These are phyloP conservation scores for Saccharomycopsis fermentans DNA, from an alignment of 805 yeast species.

Conservation along the genomic window DNA sequence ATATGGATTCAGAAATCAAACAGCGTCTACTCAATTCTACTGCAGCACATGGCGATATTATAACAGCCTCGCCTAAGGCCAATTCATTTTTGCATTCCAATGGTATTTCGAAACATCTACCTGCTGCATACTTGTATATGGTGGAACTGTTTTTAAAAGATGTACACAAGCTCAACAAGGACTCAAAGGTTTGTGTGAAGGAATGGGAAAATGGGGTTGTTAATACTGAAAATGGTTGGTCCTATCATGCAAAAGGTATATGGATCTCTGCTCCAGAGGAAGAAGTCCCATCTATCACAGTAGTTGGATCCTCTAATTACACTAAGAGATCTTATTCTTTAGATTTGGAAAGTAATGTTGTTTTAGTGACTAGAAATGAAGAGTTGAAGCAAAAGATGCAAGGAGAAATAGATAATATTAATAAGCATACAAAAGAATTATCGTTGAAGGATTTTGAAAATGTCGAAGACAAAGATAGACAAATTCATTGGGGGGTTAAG, in stretches of 20 bases:
- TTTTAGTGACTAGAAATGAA: slow-evolving; percentile 61
- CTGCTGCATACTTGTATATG: slow-evolving; percentile 75
- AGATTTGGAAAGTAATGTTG: slow-evolving; percentile 83
- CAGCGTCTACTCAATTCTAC: slow-evolving; percentile 43
- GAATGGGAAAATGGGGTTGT: slow-evolving; percentile 90
- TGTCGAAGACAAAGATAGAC: slow-evolving; percentile 42
- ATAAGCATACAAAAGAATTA: slow-evolving; percentile 42
- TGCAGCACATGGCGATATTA: slow-evolving; percentile 51
- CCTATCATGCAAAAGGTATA: slow-evolving; percentile 94
- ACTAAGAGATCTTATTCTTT: slow-evolving; percentile 80
- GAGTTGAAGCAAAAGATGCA: slow-evolving; percentile 47
- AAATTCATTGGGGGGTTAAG: slow-evolving; percentile 52
- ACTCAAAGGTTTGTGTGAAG: slow-evolving; percentile 36
- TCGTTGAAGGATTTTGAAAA: slow-evolving; percentile 47
- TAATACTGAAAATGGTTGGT: slow-evolving; percentile 81
- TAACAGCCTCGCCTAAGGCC: slow-evolving; percentile 89
- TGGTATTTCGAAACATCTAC: slow-evolving; percentile 74
- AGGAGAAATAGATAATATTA: slow-evolving; percentile 52
- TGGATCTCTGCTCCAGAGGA: slow-evolving; percentile 65
- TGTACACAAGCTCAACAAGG: slow-evolving; percentile 2
- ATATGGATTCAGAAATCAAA: slow-evolving; percentile 70
- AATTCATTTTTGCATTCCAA: slow-evolving; percentile 83
- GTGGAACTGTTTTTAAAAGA: slow-evolving; percentile 58
- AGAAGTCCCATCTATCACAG: slow-evolving; percentile 55
- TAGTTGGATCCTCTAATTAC: slow-evolving; percentile 89